A percentile compares a stretch with the other conserved stretches of the same genome.
Evolutionary conservation across 2,329 filamentous ascomycete species (phyloP).

Genomic region (Colletotrichum nymphaeae): DNA sequence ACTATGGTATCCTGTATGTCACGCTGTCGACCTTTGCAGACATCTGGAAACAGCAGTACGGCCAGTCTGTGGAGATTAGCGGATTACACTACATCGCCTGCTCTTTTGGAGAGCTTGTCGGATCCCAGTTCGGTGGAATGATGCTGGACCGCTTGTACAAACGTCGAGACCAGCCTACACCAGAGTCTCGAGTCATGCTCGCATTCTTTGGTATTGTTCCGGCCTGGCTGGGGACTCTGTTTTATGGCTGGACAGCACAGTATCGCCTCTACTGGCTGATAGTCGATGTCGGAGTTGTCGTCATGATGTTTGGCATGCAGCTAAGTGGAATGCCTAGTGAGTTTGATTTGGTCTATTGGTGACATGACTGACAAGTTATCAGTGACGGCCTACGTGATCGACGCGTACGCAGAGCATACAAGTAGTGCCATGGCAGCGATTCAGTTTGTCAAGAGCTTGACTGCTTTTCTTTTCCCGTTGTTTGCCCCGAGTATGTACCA

Average conservation of each 20-base stretch:
- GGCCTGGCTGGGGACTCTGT: constrained; percentile 47
- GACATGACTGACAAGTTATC: too few species aligned
- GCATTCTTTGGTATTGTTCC: constrained; percentile 60
- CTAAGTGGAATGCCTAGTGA: constrained; percentile 42
- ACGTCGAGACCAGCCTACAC: constrained; percentile 44
- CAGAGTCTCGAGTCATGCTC: constrained; percentile 64
- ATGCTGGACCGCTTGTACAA: constrained; percentile 50
- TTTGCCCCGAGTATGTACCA: constrained; percentile 57
- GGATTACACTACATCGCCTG: constrained; percentile 73
- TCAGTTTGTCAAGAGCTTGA: constrained; percentile 57
- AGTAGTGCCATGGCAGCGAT: constrained; percentile 58
- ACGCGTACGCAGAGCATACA: constrained; percentile 58
- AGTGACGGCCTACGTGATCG: constrained; percentile 53
- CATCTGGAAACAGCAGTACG: constrained; percentile 67
- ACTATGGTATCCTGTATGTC: constrained; percentile 74
- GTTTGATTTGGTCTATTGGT: background rate
- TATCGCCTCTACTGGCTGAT: constrained; percentile 50
- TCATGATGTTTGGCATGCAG: constrained; percentile 47
- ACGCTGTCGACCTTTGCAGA: constrained; percentile 70
- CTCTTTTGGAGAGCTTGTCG: constrained; percentile 70
- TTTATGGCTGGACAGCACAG: constrained; percentile 57
- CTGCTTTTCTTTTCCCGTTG: constrained; percentile 60
- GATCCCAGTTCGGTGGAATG: constrained; percentile 57
- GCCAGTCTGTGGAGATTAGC: constrained; percentile 66
- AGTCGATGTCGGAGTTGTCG: constrained; percentile 49